Base-by-base conservation (phyloP, 768 basidiomycete species). In the Collybiopsis luxurians region DNA sequence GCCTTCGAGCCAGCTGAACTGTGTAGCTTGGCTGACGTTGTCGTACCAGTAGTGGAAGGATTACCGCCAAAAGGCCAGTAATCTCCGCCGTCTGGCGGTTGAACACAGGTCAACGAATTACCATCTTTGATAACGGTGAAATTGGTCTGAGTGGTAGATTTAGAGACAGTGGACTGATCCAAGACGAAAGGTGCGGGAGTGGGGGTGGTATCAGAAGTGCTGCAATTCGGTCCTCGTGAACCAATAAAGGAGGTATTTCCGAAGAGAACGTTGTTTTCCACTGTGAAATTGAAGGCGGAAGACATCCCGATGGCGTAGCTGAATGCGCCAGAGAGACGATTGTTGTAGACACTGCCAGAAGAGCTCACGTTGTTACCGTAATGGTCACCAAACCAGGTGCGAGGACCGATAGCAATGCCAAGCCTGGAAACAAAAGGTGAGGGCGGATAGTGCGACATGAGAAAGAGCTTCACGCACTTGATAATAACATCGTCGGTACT, bases 201-300 rank as follows among this genome's bases (percentile, higher is more conserved):
- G 23, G 87, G 89, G 3, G 79, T 75, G 26, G 67, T 60, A 56
- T 84, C 79, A 23, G 64, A 67, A 23, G 70, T 58, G 27, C 75
- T 80, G 69, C 90, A 91, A 58, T 88, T 85, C 3, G 83, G 82
- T 4, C 88, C 88, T 5, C 76, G 77, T 12, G 75, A 75, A 38
- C 89, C 89, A 57, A 92, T 84, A 70, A 90, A 91, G 6, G 87
- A 83, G 6, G 85, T 87, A 67, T 90, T 90, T 12, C 84, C 87
- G 6, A 80, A 52, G 36, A 92, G 71, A 7, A 67, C 55, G 66
- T 90, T 92, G 62, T 76, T 75, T 53, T 80, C 70, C 34, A 92
- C 75, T 0, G 83, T 87, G 66, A 91, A 92, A 66, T 88, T 84
- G 13, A 65, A 62, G 6, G 85, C 84, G 7, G 85, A 83, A 45